Conservation (phyloP, 2,329 filamentous ascomycete species). For the Lachnellula arida region DNA sequence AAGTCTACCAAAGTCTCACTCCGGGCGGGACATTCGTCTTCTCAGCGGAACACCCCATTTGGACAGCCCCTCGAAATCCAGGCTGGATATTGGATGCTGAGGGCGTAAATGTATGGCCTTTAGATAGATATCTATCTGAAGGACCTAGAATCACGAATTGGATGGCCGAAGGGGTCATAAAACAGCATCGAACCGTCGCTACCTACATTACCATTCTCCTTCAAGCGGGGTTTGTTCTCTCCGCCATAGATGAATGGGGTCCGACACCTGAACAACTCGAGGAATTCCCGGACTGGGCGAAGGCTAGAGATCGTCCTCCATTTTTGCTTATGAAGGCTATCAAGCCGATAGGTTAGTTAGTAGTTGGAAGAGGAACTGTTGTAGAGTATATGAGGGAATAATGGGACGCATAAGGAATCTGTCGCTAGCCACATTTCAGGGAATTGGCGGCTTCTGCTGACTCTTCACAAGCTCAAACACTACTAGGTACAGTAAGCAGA, state of each 20-base stretch:
- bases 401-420: too few species aligned
- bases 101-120: constrained; percentile 37
- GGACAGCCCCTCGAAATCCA: constrained; percentile 37
- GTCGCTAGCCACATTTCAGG: too few species aligned
- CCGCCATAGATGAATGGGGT: constrained; percentile 19
- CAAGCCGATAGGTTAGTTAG: background rate
- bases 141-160: constrained; percentile 39
- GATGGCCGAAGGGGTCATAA: constrained; percentile 40
- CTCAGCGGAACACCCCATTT: constrained; percentile 45
- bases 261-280: constrained; percentile 20
- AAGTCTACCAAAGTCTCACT: constrained; percentile 79
- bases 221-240: constrained; percentile 14
- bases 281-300: constrained; percentile 30
- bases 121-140: constrained; percentile 40
- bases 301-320: constrained; percentile 33
- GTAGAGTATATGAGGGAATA: too few species aligned
- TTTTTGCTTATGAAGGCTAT: constrained; percentile 32
- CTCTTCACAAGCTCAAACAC: too few species aligned
- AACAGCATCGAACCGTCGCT: constrained; percentile 43
- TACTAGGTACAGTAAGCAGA: too few species aligned
- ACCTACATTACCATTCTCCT: constrained; percentile 17
- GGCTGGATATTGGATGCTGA: constrained; percentile 29
- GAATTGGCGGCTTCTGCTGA: too few species aligned
- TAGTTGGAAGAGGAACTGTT: too few species aligned
- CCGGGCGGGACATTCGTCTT: constrained; percentile 81